Percentiles rank a stretch among this genome's conserved stretches.
Evolutionary conservation across 2,329 filamentous ascomycete species (phyloP).

Genomic region (Nannizziopsis arthrosporioides): DNA sequence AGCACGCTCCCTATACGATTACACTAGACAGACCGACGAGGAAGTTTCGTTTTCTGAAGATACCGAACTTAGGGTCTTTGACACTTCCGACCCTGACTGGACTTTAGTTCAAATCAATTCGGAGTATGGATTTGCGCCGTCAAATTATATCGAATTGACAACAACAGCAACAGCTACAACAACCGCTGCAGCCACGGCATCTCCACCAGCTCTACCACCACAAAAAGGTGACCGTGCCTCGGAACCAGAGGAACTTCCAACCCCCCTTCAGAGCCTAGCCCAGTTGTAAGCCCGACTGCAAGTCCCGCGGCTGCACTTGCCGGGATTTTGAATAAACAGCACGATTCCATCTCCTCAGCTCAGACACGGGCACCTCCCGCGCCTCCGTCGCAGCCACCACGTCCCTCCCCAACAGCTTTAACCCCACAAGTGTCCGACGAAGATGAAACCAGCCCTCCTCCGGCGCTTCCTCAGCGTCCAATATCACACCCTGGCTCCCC

Average conservation of each 20-base stretch:
- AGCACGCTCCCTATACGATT: slow-evolving; percentile 95
- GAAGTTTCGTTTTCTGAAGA: slow-evolving; percentile 94
- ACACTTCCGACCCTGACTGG: slow-evolving; percentile 90
- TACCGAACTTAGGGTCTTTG: slow-evolving; percentile 69
- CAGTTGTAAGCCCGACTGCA: slow-evolving; percentile 32
- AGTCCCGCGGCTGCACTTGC: slow-evolving; percentile 50
- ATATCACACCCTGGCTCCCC: slow-evolving; percentile 48
- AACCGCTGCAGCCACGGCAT: slow-evolving; percentile 28
- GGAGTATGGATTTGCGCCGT: slow-evolving; percentile 86
- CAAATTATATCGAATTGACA: slow-evolving; percentile 82
- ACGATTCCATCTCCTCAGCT: slow-evolving; percentile 25
- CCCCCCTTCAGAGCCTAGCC: slow-evolving; percentile 24
- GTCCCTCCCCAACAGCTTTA: slow-evolving; percentile 38
- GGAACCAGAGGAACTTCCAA: slow-evolving; percentile 36
- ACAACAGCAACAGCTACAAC: slow-evolving; percentile 23
- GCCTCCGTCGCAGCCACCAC: slow-evolving; percentile 33
- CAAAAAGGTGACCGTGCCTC: slow-evolving; percentile 28
- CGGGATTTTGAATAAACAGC: slow-evolving; percentile 33
- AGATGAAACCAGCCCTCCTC: slow-evolving; percentile 43
- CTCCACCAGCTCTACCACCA: slow-evolving; percentile 18
- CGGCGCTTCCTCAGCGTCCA: slow-evolving; percentile 53
- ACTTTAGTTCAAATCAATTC: slow-evolving; percentile 74
- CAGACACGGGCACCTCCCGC: slow-evolving; percentile 24
- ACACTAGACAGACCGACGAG: slow-evolving; percentile 92
- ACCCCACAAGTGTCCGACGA: slow-evolving; percentile 59